Conservation (phyloP, 305 asterid species). For the Solanum hybrid region DNA sequence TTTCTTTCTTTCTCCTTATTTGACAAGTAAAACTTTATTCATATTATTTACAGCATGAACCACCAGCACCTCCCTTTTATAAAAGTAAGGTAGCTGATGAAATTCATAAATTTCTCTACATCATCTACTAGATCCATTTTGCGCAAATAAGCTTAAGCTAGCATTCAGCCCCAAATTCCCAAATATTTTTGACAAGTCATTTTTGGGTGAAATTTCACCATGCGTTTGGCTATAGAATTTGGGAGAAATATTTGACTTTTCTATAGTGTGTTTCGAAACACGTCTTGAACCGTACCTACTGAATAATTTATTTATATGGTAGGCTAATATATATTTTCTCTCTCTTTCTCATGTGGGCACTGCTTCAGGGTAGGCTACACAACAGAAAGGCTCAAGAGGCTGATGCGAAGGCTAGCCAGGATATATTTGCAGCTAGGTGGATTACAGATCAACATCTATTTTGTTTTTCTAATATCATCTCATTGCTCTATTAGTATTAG, state of each 20-base stretch:
- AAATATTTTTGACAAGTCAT: neutral
- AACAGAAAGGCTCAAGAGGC: conserved; percentile 72
- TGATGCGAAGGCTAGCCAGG: conserved; percentile 78
- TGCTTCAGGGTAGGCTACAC: conserved; percentile 59
- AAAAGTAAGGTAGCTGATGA: neutral
- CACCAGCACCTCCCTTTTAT: neutral
- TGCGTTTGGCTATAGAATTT: neutral
- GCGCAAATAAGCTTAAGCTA: neutral
- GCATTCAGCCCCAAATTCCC: neutral
- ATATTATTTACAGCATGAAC: neutral
- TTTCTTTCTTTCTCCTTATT: neutral
- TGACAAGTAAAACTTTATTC: neutral
- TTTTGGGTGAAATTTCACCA: neutral
- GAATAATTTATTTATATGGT: neutral
- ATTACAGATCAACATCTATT: neutral
- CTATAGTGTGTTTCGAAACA: neutral
- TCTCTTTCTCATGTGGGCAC: conserved; percentile 4
- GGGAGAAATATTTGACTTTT: neutral
- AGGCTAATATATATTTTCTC: neutral
- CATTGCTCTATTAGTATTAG: neutral
- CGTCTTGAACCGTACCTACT: neutral
- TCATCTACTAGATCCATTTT: neutral
- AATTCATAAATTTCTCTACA: neutral
- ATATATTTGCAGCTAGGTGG: conserved; percentile 76
- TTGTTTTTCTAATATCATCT: neutral